A percentile compares a stretch with the other conserved stretches of the same genome.
phyloP scores from a whole-genome alignment of 768 basidiomycete genomes.

The Calvatia gigantea region DNA sequence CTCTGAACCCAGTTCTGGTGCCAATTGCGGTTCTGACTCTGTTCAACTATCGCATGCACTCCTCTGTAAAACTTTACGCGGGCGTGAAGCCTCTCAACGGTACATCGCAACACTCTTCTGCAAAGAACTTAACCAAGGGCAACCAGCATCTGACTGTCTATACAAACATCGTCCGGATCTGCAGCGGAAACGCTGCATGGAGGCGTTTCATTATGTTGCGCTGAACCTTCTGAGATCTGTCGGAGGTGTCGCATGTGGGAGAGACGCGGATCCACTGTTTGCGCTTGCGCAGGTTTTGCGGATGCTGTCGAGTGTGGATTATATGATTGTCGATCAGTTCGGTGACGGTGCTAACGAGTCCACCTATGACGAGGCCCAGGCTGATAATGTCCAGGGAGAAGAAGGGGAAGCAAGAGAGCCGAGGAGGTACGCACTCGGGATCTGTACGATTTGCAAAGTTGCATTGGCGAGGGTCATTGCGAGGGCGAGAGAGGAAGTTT shows the following conservation, averaged over 20 bases:
- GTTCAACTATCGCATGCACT: constrained; percentile 32
- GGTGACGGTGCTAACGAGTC: constrained; percentile 9
- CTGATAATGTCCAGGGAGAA: too few relatives aligned
- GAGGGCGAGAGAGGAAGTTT: constrained; percentile 56
- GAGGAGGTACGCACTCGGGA: constrained; percentile 28
- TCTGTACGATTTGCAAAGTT: constrained; percentile 29
- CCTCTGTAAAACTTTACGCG: constrained; percentile 46
- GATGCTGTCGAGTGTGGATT: constrained; percentile 71
- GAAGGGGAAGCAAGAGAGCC: not conserved
- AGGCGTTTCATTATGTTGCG: constrained; percentile 75
- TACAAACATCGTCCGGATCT: constrained; percentile 32
- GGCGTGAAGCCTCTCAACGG: constrained; percentile 63
- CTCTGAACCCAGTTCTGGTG: constrained; percentile 12
- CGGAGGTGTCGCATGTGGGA: constrained; percentile 66
- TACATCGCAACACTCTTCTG: constrained; percentile 61
- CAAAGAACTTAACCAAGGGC: constrained; percentile 46
- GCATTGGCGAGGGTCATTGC: constrained; percentile 47
- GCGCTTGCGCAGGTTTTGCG: constrained; percentile 66
- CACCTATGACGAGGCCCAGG: constrained; percentile 42
- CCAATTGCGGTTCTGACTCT: not conserved
- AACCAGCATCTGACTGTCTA: constrained; percentile 46
- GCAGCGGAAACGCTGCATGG: constrained; percentile 45
- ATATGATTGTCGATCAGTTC: constrained; percentile 64
- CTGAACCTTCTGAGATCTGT: constrained; percentile 69
- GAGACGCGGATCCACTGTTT: constrained; percentile 72